A percentile compares a stretch with the other conserved stretches of the same genome.
phyloP scores from a whole-genome alignment of 2,329 filamentous ascomycete species.

The Penicillium sp. region DNA sequence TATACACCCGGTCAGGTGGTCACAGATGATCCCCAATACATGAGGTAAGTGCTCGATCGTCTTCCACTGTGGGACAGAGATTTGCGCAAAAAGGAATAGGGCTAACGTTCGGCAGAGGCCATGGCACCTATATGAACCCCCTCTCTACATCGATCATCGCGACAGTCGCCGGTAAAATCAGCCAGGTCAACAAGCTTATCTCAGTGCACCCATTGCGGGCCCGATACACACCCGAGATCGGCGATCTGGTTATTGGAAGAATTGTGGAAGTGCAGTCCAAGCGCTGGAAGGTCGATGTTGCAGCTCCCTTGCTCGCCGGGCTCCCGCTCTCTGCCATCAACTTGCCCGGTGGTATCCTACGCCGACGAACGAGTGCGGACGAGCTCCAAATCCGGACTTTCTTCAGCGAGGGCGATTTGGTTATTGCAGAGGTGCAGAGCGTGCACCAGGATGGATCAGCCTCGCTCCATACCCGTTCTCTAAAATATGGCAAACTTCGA shows the following conservation, averaged over 20 bases:
- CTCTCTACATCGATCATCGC: constrained; percentile 66
- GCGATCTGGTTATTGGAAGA: constrained; percentile 87
- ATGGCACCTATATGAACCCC: constrained; percentile 75
- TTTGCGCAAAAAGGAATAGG: neutral
- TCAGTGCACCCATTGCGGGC: constrained; percentile 85
- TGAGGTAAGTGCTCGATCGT: constrained; percentile 49
- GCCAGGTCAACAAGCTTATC: constrained; percentile 94
- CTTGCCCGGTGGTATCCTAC: constrained; percentile 83
- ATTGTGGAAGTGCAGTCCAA: constrained; percentile 92
- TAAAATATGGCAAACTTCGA: constrained; percentile 91
- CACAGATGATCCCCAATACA: constrained; percentile 92
- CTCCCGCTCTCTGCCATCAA: constrained; percentile 89
- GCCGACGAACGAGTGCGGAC: constrained; percentile 88
- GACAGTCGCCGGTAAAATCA: constrained; percentile 82
- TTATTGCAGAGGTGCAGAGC: constrained; percentile 91
- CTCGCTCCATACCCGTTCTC: constrained; percentile 77
- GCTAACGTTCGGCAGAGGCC: constrained; percentile 57
- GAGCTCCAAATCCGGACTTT: constrained; percentile 97
- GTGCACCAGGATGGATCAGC: constrained; percentile 81
- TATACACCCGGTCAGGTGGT: constrained; percentile 86
- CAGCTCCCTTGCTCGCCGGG: constrained; percentile 75
- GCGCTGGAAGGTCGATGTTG: constrained; percentile 93
- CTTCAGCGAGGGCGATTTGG: constrained; percentile 87
- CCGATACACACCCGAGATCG: constrained; percentile 91
- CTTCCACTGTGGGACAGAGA: neutral